phyloP scores from a whole-genome alignment of 768 basidiomycete genomes.

The Lentinula raphanica region DNA sequence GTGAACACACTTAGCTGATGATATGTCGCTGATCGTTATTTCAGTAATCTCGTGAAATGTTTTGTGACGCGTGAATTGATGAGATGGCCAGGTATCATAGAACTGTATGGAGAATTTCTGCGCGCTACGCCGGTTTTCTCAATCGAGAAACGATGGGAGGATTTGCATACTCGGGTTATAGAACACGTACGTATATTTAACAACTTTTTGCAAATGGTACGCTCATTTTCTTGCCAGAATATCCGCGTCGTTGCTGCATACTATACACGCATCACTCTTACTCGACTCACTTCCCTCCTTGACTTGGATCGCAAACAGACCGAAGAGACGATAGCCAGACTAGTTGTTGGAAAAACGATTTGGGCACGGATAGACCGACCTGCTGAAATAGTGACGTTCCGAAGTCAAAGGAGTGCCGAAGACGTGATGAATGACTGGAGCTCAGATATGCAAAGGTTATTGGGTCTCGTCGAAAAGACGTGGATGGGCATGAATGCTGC shows the following conservation, averaged over 20 bases:
- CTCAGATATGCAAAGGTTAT: constrained; percentile 88
- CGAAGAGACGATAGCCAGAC: constrained; percentile 81
- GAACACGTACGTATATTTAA: constrained; percentile 71
- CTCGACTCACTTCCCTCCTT: constrained; percentile 78
- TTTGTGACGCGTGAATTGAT: constrained; percentile 91
- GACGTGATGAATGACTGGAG: constrained; percentile 99
- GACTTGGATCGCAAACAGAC: constrained; percentile 80
- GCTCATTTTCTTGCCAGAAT: constrained; percentile 50
- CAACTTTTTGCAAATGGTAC: neutral
- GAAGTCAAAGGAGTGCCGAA: constrained; percentile 74
- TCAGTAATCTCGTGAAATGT: constrained; percentile 90
- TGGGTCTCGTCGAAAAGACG: constrained; percentile 94
- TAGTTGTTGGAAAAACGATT: constrained; percentile 88
- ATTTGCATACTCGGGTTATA: constrained; percentile 90
- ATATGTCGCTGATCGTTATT: constrained; percentile 11
- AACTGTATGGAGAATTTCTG: constrained; percentile 80
- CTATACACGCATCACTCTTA: constrained; percentile 87
- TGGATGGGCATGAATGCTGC: constrained; percentile 96
- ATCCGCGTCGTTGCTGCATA: constrained; percentile 92
- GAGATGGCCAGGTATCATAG: constrained; percentile 93
- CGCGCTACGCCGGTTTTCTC: constrained; percentile 78
- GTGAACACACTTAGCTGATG: constrained; percentile 12
- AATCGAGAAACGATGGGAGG: constrained; percentile 82
- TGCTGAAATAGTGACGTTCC: constrained; percentile 84
- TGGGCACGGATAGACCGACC: constrained; percentile 95